These are phyloP conservation scores for Boletus edulis DNA, from an alignment of 768 basidiomycete species.

Conservation along the genomic window DNA sequence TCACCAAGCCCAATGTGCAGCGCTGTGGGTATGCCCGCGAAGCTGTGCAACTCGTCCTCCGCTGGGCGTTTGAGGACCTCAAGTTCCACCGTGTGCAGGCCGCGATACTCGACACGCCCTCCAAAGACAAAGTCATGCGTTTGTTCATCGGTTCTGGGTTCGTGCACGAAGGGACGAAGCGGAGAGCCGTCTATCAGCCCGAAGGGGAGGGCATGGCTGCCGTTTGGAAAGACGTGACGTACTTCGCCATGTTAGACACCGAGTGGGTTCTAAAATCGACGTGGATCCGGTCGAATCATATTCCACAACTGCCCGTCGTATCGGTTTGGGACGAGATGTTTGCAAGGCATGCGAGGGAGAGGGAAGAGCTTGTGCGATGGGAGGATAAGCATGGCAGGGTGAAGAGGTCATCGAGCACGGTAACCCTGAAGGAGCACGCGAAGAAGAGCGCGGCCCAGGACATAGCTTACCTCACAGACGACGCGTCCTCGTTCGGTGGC, in stretches of 20 bases:
- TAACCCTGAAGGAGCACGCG: conserved; percentile 36
- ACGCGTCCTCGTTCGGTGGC: conserved; percentile 13
- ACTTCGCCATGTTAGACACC: conserved; percentile 58
- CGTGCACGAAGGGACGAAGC: conserved; percentile 59
- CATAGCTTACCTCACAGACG: conserved; percentile 15
- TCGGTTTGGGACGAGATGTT: conserved; percentile 65
- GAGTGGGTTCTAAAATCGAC: conserved; percentile 48
- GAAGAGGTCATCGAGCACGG: conserved; percentile 39
- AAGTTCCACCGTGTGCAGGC: conserved; percentile 35
- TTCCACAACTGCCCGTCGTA: conserved; percentile 26
- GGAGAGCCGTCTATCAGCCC: conserved; percentile 50
- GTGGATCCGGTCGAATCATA: conserved; percentile 9
- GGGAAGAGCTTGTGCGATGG: conserved; percentile 53
- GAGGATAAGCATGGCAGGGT: conserved; percentile 36
- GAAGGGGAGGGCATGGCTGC: conserved; percentile 33
- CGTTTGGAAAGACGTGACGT: conserved; percentile 60
- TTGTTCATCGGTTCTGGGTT: conserved; percentile 55
- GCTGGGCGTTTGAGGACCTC: conserved; percentile 42
- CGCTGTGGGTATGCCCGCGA: conserved; percentile 44
- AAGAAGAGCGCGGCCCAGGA: conserved; percentile 3
- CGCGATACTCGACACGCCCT: conserved; percentile 44
- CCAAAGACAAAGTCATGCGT: conserved; percentile 41
- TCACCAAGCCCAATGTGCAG: conserved; percentile 38
- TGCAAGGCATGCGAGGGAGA: conserved; percentile 53
- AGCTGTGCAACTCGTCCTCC: conserved; percentile 44